Evolutionary conservation across 805 yeast genomes (phyloP), one percentile per base, ranked within the genome.

Genomic region (Saturnispora galanensis): DNA sequence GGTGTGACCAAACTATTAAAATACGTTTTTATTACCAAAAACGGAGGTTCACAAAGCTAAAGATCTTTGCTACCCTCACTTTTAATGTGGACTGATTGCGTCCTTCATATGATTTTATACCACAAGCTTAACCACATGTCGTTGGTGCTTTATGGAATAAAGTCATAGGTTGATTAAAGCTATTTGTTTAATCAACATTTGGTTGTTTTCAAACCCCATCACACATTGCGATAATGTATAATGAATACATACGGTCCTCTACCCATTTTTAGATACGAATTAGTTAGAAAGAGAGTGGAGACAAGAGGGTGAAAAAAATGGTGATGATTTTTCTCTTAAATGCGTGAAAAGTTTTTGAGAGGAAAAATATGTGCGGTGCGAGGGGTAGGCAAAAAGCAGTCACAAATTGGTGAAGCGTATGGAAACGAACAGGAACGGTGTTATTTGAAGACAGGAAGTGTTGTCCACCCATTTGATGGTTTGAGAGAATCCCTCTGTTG

Each of bases 201-300:
- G 42, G 31, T 39, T n/a, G 11, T 26, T 40, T 28, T 40, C 21
- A 36, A 28, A 40, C 45, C 39, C 33, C 26, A 21, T 21, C 31
- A 42, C 31, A 42, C 45, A 42, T 42, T 42, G 45, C 45, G 45
- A 42, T 42, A 42, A 42, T 32, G 33, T 37, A 35, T 47, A 39
- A 35, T 32, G 26, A 38, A 43, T 66, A 73, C 77, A 67, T 72
- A 73, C 77, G 84, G 84, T 72, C 85, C 85, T 79, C 85, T 78
- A 68, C 76, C 84, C 85, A 79, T 79, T 67, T 73, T 78, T 63
- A 41, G 31, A 18, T 42, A 28, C 33, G 41, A 28, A 31, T 45
- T 17, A 38, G 30, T 34, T 41, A 16, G 32, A 35, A 12, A 29
- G 32, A 36, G 18, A n/a, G n/a, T 5, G 2, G 10, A 47, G 34